Evolutionary conservation across 208 protist species (phyloP).

Genomic region (Angomonas deanei): DNA sequence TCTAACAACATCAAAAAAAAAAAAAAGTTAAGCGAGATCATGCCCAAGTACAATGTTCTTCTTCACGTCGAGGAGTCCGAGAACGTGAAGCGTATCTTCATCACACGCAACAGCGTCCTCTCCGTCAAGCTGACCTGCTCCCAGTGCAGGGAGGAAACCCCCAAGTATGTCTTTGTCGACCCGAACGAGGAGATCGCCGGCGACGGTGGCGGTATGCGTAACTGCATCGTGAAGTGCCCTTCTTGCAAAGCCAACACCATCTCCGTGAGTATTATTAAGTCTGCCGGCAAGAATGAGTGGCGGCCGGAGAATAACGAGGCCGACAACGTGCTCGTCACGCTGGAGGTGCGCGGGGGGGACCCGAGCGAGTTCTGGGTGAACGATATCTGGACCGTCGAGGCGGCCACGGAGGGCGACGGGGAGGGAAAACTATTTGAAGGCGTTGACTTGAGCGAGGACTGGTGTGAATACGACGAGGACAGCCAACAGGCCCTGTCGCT

Average conservation of each 20-base stretch:
- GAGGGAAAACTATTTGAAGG: conserved; percentile 8
- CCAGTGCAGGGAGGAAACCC: conserved; percentile 41
- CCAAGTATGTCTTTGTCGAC: conserved; percentile 51
- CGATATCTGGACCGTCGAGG: conserved; percentile 48
- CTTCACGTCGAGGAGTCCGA: conserved; percentile 50
- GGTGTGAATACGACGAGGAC: conserved; percentile 70
- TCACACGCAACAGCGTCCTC: conserved; percentile 29
- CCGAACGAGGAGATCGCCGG: conserved; percentile 27
- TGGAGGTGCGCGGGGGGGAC: conserved; percentile 66
- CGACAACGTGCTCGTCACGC: conserved; percentile 15
- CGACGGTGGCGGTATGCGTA: conserved; percentile 44
- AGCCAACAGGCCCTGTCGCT: conserved; percentile 25
- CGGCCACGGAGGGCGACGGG: conserved; percentile 6
- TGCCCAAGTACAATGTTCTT: conserved; percentile 54
- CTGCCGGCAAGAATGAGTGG: conserved; percentile 6
- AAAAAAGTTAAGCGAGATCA: conserved; percentile 10
- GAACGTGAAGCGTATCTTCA: conserved; percentile 31
- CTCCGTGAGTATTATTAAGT: conserved; percentile 28
- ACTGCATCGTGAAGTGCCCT: conserved; percentile 51
- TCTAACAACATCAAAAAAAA: neutral
- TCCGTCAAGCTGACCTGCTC: conserved; percentile 50
- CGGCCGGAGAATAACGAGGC: neutral
- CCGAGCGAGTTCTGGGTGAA: conserved; percentile 57
- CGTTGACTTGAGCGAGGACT: conserved; percentile 58
- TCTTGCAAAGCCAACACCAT: conserved; percentile 48